phyloP scores from a whole-genome alignment of 2,329 filamentous ascomycete genomes.

The Monosporascus sp. region DNA sequence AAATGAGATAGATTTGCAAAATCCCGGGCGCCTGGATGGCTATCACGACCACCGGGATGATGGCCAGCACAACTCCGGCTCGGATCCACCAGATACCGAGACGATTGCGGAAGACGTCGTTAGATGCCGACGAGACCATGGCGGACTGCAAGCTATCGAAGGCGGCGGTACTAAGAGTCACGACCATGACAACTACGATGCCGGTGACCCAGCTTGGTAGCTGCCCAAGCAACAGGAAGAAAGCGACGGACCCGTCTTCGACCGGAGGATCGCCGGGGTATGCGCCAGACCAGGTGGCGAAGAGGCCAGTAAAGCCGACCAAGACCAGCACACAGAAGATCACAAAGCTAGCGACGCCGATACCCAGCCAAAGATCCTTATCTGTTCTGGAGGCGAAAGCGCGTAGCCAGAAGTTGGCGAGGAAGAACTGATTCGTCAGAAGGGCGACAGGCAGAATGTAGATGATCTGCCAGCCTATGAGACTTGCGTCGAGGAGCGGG shows the following conservation, averaged over 20 bases:
- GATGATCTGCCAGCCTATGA: conserved; percentile 78
- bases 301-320: conserved; percentile 66
- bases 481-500: conserved; percentile 59
- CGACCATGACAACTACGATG: conserved; percentile 74
- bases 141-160: conserved; percentile 79
- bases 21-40: conserved; percentile 70
- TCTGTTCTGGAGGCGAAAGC: conserved; percentile 77
- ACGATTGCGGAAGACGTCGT: conserved; percentile 79
- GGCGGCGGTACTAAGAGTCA: conserved; percentile 68
- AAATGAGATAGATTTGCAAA: conserved; percentile 77
- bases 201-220: conserved; percentile 79
- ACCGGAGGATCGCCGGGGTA: conserved; percentile 56
- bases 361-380: conserved; percentile 69
- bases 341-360: conserved; percentile 59
- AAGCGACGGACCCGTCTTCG: conserved; percentile 60
- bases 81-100: conserved; percentile 73
- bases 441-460: conserved; percentile 81
- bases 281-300: conserved; percentile 73
- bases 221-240: conserved; percentile 68
- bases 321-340: conserved; percentile 67
- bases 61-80: conserved; percentile 61
- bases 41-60: conserved; percentile 68
- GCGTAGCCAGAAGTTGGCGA: conserved; percentile 79
- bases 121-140: conserved; percentile 80
- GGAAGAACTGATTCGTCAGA: conserved; percentile 80